Evolutionary conservation across 495 filamentous ascomycete species (phyloP).

Genomic region (Friedmanniomyces endolithicus): DNA sequence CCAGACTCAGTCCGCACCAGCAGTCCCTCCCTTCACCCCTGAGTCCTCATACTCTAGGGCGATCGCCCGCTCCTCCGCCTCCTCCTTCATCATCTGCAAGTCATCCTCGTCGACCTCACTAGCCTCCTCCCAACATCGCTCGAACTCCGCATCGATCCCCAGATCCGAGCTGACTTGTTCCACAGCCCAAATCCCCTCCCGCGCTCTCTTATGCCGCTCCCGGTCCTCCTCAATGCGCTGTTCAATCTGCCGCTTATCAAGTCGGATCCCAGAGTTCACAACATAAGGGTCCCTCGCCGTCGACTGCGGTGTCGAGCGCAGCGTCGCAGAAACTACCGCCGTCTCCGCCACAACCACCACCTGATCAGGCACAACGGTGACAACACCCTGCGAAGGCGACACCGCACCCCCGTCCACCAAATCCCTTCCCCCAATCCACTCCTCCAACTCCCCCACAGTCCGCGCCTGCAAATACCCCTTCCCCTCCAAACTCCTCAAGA

Average conservation of each 20-base stretch:
- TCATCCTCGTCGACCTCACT: slow-evolving; percentile 82
- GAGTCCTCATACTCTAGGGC: slow-evolving; percentile 23
- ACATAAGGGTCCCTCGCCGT: slow-evolving; percentile 8
- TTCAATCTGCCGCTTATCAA: slow-evolving; percentile 81
- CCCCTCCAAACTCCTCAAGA: slow-evolving; percentile 53
- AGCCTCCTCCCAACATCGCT: slow-evolving; percentile 64
- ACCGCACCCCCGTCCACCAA: slow-evolving; percentile 2
- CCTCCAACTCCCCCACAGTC: slow-evolving; percentile 65
- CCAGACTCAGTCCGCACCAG: no score
- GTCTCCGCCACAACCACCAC: background rate
- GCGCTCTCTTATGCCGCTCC: slow-evolving; percentile 78
- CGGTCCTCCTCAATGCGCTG: slow-evolving; percentile 94
- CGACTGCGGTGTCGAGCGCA: slow-evolving; percentile 12
- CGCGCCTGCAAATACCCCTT: slow-evolving; percentile 56
- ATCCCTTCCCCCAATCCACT: slow-evolving; percentile 63
- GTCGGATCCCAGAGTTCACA: slow-evolving; percentile 31
- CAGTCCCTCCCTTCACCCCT: background rate
- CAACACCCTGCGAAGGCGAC: background rate
- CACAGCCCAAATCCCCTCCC: slow-evolving; percentile 86
- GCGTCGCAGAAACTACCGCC: background rate
- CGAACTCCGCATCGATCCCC: slow-evolving; percentile 49
- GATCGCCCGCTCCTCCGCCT: slow-evolving; percentile 46
- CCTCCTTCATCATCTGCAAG: slow-evolving; percentile 55
- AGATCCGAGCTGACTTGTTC: slow-evolving; percentile 39
- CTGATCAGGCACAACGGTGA: background rate